Evolutionary conservation across 768 basidiomycete species (phyloP).

Genomic region (Pulveroboletus sp.): DNA sequence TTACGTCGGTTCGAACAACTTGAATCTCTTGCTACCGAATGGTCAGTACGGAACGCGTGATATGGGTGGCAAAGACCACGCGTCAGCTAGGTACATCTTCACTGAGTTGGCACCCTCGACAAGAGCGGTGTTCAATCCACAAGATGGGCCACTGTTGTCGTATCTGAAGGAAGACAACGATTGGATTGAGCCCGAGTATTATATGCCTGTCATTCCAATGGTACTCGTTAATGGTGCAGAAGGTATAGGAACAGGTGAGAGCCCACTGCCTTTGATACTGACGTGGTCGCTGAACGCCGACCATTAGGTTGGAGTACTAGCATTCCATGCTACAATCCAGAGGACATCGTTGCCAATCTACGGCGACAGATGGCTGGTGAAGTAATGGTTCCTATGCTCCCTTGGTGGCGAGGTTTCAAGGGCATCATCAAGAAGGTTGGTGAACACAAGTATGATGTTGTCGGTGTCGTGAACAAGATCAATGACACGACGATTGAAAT

Average conservation of each 20-base stretch:
- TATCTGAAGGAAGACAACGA: slow-evolving; percentile 83
- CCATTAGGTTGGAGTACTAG: slow-evolving; percentile 86
- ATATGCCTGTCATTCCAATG: slow-evolving; percentile 85
- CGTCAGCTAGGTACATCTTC: slow-evolving; percentile 94
- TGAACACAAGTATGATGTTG: slow-evolving; percentile 83
- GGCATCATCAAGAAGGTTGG: slow-evolving; percentile 76
- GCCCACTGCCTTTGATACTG: background rate
- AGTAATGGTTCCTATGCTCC: slow-evolving; percentile 79
- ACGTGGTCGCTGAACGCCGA: background rate
- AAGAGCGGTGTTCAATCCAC: slow-evolving; percentile 70
- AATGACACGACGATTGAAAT: slow-evolving; percentile 91
- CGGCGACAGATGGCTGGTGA: slow-evolving; percentile 82
- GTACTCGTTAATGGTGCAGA: slow-evolving; percentile 92
- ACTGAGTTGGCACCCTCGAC: slow-evolving; percentile 75
- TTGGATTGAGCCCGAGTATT: slow-evolving; percentile 90
- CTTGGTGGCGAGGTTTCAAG: slow-evolving; percentile 97
- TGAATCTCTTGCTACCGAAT: slow-evolving; percentile 80
- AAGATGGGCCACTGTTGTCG: slow-evolving; percentile 82
- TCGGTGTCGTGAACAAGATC: slow-evolving; percentile 68
- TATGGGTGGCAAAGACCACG: slow-evolving; percentile 92
- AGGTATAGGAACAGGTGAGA: slow-evolving; percentile 91
- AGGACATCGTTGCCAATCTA: slow-evolving; percentile 84
- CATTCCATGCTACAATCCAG: slow-evolving; percentile 89
- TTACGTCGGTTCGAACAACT: slow-evolving; percentile 93
- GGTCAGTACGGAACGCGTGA: slow-evolving; percentile 97